Conservation (phyloP, 345 rosid species). For the Zanthoxylum bungeanum region DNA sequence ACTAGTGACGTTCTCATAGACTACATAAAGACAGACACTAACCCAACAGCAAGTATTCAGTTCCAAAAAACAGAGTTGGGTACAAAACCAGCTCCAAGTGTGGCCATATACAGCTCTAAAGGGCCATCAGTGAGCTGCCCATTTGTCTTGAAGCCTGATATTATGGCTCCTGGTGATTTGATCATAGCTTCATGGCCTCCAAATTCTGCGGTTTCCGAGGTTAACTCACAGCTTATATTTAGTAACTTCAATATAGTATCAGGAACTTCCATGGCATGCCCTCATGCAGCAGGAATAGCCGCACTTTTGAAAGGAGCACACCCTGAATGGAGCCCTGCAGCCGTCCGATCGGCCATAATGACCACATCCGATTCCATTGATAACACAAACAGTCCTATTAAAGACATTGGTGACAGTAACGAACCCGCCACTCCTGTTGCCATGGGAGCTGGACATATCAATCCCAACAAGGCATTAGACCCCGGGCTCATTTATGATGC, state of each 20-base stretch:
- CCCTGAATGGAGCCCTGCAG: constrained; percentile 58
- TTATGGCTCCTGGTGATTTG: constrained; percentile 46
- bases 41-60: constrained; percentile 35
- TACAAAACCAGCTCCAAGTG: constrained; percentile 37
- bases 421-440: constrained; percentile 37
- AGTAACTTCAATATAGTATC: constrained; percentile 43
- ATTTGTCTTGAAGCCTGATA: constrained; percentile 49
- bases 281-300: constrained; percentile 50
- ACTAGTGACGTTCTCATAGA: constrained; percentile 29
- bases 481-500: constrained; percentile 56
- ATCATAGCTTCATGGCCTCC: constrained; percentile 57
- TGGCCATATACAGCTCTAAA: constrained; percentile 48
- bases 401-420: constrained; percentile 21
- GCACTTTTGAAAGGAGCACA: constrained; percentile 46
- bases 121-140: constrained; percentile 60
- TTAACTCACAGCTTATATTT: constrained; percentile 16
- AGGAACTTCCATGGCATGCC: constrained; percentile 63
- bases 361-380: constrained; percentile 41
- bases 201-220: constrained; percentile 6
- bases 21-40: constrained; percentile 31
- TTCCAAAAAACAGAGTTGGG: constrained; percentile 34
- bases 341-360: constrained; percentile 63
- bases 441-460: constrained; percentile 58
- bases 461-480: constrained; percentile 52
- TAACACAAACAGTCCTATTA: constrained; percentile 23